These are phyloP conservation scores for Aureobasidium vineae DNA, from an alignment of 2,329 filamentous ascomycete species.

Conservation along the genomic window DNA sequence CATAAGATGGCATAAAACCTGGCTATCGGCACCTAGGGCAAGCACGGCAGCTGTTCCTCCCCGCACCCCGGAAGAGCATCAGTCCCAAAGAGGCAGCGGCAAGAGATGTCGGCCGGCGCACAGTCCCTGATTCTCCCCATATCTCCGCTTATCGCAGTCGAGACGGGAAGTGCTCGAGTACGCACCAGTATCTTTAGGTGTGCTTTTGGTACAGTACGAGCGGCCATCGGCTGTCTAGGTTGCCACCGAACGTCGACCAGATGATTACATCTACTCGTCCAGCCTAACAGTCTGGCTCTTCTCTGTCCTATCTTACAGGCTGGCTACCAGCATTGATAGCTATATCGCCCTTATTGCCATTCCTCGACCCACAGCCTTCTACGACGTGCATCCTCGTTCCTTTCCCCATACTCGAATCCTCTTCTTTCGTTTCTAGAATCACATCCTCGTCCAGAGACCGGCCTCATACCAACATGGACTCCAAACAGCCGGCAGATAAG, in stretches of 20 bases:
- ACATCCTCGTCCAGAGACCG: not conserved
- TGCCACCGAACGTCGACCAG: not conserved
- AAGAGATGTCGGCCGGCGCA: conserved; percentile 13
- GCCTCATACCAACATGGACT: conserved; percentile 4
- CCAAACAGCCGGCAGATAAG: conserved; percentile 3
- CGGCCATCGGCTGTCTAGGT: not conserved
- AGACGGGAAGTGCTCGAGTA: conserved; percentile 4
- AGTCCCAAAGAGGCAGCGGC: conserved; percentile 12
- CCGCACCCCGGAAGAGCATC: not conserved
- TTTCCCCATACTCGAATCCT: not conserved
- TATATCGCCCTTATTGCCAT: not conserved
- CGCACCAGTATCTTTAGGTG: conserved; percentile 2
- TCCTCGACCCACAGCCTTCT: not conserved
- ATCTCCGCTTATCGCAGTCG: conserved; percentile 24
- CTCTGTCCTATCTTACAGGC: not conserved
- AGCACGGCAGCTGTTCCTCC: conserved; percentile 3
- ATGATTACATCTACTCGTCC: not conserved
- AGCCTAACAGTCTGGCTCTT: not conserved
- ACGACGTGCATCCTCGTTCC: not conserved
- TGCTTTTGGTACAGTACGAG: conserved; percentile 16
- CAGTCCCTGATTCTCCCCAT: conserved; percentile 1
- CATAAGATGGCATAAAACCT: not conserved
- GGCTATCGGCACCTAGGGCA: conserved; percentile 7
- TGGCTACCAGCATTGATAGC: not conserved
- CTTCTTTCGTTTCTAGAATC: not conserved